phyloP scores from a whole-genome alignment of 148 eudicot species.

The Silene uniflora region DNA sequence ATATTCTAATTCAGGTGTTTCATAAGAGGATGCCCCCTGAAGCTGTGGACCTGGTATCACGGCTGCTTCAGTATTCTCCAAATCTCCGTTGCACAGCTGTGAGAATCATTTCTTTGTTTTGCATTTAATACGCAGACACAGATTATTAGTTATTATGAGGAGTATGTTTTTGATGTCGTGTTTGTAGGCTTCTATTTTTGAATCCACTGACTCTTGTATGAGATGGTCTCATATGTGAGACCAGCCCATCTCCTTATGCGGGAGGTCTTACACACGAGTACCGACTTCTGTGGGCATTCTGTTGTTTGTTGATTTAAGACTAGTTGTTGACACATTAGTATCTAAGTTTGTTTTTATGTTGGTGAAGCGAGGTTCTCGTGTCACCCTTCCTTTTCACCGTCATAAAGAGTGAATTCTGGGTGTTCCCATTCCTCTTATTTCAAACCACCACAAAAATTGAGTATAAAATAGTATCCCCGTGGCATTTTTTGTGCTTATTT shows the following conservation, averaged over 20 bases:
- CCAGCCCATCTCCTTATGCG: neutral
- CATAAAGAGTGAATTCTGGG: neutral
- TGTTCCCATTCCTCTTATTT: neutral
- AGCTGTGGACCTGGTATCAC: slow-evolving; percentile 83
- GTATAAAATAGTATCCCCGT: too few relatives aligned
- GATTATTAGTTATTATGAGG: neutral
- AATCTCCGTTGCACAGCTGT: slow-evolving; percentile 79
- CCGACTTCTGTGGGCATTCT: neutral
- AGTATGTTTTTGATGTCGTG: too few relatives aligned
- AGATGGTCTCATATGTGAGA: too few relatives aligned
- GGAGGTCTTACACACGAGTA: neutral
- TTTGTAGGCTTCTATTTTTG: too few relatives aligned
- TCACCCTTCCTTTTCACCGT: neutral
- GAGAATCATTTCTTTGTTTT: slow-evolving; percentile 29
- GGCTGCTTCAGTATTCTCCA: slow-evolving; percentile 88
- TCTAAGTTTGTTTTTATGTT: neutral
- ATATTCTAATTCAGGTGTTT: slow-evolving; percentile 49
- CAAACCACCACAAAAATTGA: too few relatives aligned
- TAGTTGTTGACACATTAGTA: neutral
- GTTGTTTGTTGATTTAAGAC: neutral
- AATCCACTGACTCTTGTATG: too few relatives aligned
- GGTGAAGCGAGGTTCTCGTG: neutral
- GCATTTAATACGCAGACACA: neutral
- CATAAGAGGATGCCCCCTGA: slow-evolving; percentile 72
- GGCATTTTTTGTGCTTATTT: too few relatives aligned